These are phyloP conservation scores for Fraxinus ornus DNA, from an alignment of 305 asterid genomes.

Conservation along the genomic window DNA sequence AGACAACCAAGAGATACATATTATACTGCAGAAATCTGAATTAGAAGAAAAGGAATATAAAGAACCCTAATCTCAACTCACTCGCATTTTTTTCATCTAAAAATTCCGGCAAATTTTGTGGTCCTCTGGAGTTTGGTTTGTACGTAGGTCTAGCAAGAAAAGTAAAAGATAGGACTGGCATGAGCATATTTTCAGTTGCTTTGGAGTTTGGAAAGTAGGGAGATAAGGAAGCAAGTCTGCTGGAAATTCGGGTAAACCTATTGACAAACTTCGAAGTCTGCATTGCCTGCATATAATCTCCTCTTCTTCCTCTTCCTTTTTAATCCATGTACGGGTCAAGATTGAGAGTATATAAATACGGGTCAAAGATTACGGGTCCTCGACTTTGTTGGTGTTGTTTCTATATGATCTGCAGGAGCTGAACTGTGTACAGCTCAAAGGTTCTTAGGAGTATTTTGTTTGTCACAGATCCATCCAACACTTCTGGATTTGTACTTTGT, in stretches of 20 bases:
- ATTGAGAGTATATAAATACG: background rate
- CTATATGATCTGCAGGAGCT: background rate
- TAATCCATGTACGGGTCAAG: background rate
- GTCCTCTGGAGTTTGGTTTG: background rate
- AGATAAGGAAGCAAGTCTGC: slow-evolving; percentile 20
- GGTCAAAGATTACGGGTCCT: background rate
- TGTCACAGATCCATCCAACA: slow-evolving; percentile 29
- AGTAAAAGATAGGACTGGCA: background rate
- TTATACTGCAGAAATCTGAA: background rate
- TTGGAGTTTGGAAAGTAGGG: slow-evolving; percentile 24
- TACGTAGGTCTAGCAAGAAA: background rate
- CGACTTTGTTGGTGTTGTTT: background rate
- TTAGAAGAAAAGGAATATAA: background rate
- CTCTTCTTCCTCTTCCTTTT: background rate
- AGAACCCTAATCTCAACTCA: background rate
- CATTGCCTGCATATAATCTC: background rate
- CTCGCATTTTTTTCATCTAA: background rate
- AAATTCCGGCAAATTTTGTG: background rate
- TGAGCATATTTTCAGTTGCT: slow-evolving; percentile 3
- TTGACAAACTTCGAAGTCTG: background rate
- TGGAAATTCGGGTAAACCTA: slow-evolving; percentile 19
- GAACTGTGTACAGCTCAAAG: slow-evolving; percentile 1
- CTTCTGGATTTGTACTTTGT: slow-evolving; percentile 24
- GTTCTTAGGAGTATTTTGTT: background rate
- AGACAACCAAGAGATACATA: background rate